Evolutionary conservation across 495 filamentous ascomycete species (phyloP), one percentile per base, ranked within the genome.

Genomic region (Clohesyomyces aquaticus): DNA sequence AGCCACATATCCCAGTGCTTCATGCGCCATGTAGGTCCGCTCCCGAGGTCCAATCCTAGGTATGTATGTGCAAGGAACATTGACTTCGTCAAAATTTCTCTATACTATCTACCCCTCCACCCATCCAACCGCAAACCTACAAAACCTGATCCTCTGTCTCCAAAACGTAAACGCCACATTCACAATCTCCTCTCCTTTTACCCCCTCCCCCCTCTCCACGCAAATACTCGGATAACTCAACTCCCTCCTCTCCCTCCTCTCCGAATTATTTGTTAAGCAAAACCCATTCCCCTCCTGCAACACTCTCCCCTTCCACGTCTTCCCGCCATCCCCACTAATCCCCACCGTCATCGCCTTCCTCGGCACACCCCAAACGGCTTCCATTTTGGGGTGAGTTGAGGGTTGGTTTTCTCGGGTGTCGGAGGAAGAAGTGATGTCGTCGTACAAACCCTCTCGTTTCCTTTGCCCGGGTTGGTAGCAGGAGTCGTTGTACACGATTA

Each of bases 191-290:
- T 19, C 21, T 8, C 43, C n/a, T 28, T n/a, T n/a, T n/a, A n/a
- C n/a, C n/a, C 22, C 48, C 10, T 43, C 41, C 25, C 26, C 27
- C 25, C 27, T 32, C 22, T 54, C 51, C 10, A 59, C 41, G 41
- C 41, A 48, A 18, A 59, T 59, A 59, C 55, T 59, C 41, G 58
- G 58, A 61, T 61, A 61, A 43, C 58, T 61, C 46, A 61, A 27
- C 47, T 61, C 58, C 26, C 47, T 19, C 27, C 52, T 61, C 46
- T 42, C 28, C 47, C 25, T 52, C 27, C 22, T 25, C 46, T 27
- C 9, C 26, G 46, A 52, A 28, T 61, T 52, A 38, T 61, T 61
- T 18, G 58, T 61, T 32, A 61, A 19, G 27, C 58, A 61, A 18
- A 52, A 51, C 27, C 58, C 58, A 41, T 61, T 47, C 3, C 58